Evolutionary conservation across 345 rosid genomes (phyloP), one percentile per base, ranked within the genome.

Genomic region (Draba incana): DNA sequence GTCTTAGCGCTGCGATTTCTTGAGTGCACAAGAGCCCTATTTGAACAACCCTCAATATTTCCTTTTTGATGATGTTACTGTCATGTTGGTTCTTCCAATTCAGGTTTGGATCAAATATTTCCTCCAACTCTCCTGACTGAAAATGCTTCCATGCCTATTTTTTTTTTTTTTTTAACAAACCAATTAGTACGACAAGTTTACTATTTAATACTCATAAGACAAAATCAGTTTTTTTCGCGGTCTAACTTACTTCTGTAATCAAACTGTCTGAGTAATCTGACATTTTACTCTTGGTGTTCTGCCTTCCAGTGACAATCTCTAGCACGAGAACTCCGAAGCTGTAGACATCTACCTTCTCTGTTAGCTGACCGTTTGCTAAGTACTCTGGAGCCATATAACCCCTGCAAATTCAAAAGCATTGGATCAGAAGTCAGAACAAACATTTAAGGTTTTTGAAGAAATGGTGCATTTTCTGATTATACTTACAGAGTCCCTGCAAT

Each of bases 321-420:
- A 92, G 66, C 74, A 90, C 64, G 52, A 93, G 89, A 46, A 93
- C 96, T 3, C 97, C 98, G 13, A 84, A 93, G 73, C 96, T 88
- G 75, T 93, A 90, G 31, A 90, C 88, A 61, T 93, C 99, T 43
- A 74, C 97, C 71, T 91, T 94, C 74, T 94, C 99, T 15, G 99
- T 88, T 65, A 94, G 76, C 75, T 87, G 97, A 50, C 99, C 99
- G 41, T 89, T 89, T 16, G 91, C 94, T 9, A 90, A 82, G 81
- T 88, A 93, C 76, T 93, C 97, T 0, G 97, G 98, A 68, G 98
- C 97, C 97, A 93, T 90, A 70, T 93, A 88, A 16, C 98, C 98
- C 16, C 98, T 90, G 70, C n/a, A 67, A 39, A 80, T 72, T 49
- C 45, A 62, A 41, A 53, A 46, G 13, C 4, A 12, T 53, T 27